Evolutionary conservation across 257 asterid species (phyloP), one percentile per base, ranked within the genome.

Genomic region (Solanum virginianum): DNA sequence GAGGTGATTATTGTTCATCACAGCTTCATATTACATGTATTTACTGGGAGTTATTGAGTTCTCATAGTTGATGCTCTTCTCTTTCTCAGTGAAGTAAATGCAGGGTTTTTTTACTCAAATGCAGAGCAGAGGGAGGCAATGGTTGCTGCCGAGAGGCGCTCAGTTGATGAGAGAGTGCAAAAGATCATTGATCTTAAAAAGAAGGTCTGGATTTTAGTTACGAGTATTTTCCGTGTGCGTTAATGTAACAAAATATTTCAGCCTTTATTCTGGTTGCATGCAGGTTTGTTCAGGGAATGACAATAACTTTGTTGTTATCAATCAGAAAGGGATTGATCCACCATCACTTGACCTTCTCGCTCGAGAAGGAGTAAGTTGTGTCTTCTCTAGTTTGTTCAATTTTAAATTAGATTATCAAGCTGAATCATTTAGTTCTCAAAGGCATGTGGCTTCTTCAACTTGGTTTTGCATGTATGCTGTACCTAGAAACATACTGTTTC

Each of bases 311-410:
- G 97, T 97, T 86, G 85, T 97, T 88, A 97, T 97, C 90, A 97
- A 94, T 86, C 99, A 97, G 88, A 95, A 97, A 88, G 99, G 99
- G 89, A 97, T 97, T 88, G 99, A 97, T 90, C 99, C 99, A 68
- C 96, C 98, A 60, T 97, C 99, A n/a, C 87, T 97, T 87, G 99
- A 97, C 89, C 75, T 94, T 57, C 98, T 97, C 55, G 98, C 99
- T 55, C 93, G 97, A 57, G 99, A 93, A 87, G 98, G 99, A 87
- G 99, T 97, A 93, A 91, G 99, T 84, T 54, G 2, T 85, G 83
- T 70, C 45, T 39, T 36, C 86, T 43, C 66, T 56, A 1, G 57
- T 80, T 65, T 43, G 32, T 49, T 53, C 45, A 24, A 55, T 69
- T 24, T 85, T 18, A 57, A 53, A 6, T 53, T 29, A 51, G 26